A percentile compares a stretch with the other conserved stretches of the same genome.
Conservation (phyloP, 345 rosid genomes). For the Brassica incana region DNA sequence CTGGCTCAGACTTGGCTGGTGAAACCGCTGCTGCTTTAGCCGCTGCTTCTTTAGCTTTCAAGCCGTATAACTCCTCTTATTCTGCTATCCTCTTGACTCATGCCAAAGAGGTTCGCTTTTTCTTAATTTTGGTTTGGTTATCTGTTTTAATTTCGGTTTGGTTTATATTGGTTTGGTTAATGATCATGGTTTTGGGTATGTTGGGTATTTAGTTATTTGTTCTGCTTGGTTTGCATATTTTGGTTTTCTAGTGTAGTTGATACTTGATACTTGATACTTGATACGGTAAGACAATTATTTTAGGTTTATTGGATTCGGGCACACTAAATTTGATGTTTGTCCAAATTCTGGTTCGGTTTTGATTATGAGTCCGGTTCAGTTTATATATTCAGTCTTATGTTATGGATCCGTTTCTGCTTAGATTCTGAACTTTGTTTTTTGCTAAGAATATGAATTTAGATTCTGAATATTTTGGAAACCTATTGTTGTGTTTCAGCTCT, state of each 20-base stretch:
- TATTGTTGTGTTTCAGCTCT: constrained; percentile 49
- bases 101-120: constrained; percentile 61
- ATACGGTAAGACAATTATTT: background rate
- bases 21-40: constrained; percentile 91
- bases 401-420: constrained; percentile 4
- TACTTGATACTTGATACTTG: background rate
- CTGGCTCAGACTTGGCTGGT: constrained; percentile 83
- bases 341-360: background rate
- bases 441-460: background rate
- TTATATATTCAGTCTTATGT: background rate
- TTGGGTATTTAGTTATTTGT: background rate
- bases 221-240: background rate
- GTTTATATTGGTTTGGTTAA: background rate
- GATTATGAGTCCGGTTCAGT: background rate
- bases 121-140: background rate
- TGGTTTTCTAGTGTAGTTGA: background rate
- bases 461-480: constrained; percentile 16
- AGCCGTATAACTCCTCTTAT: constrained; percentile 76
- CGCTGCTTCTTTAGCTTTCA: constrained; percentile 75
- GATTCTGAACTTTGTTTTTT: constrained; percentile 8
- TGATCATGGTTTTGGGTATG: background rate
- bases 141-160: background rate
- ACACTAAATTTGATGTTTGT: background rate
- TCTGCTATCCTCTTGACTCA: constrained; percentile 59
- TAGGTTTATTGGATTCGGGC: background rate